Conservation (phyloP, 2,329 filamentous ascomycete genomes). For the Cadophora gregata region DNA sequence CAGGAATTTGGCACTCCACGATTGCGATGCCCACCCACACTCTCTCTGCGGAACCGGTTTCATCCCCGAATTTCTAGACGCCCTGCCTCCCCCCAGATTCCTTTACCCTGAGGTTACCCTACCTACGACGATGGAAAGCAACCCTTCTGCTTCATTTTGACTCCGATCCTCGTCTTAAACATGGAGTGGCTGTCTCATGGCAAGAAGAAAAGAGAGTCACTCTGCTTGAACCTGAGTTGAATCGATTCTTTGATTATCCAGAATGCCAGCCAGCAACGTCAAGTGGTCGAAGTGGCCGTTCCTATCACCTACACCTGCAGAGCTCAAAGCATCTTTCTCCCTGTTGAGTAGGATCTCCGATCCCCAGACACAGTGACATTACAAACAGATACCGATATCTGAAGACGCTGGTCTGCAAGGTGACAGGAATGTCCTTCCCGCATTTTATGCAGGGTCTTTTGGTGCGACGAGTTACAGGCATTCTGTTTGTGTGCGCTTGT, state of each 20-base stretch:
- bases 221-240: too few species aligned
- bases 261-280: neutral
- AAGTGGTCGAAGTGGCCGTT: neutral
- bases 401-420: neutral
- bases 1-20: neutral
- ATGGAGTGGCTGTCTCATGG: too few species aligned
- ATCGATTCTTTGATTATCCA: neutral
- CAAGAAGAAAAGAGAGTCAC: too few species aligned
- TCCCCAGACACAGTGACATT: neutral
- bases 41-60: neutral
- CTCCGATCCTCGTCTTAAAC: neutral
- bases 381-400: neutral
- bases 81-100: neutral
- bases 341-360: neutral
- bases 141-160: neutral
- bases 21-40: neutral
- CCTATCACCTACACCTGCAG: neutral
- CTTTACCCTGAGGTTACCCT: too few species aligned
- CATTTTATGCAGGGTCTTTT: conserved; percentile 10
- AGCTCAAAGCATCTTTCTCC: neutral
- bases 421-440: neutral
- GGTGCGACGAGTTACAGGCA: conserved; percentile 7
- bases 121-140: neutral
- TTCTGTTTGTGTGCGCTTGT: neutral
- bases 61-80: neutral